phyloP scores from a whole-genome alignment of 2,329 filamentous ascomycete genomes.

The Scytalidium lignicola region DNA sequence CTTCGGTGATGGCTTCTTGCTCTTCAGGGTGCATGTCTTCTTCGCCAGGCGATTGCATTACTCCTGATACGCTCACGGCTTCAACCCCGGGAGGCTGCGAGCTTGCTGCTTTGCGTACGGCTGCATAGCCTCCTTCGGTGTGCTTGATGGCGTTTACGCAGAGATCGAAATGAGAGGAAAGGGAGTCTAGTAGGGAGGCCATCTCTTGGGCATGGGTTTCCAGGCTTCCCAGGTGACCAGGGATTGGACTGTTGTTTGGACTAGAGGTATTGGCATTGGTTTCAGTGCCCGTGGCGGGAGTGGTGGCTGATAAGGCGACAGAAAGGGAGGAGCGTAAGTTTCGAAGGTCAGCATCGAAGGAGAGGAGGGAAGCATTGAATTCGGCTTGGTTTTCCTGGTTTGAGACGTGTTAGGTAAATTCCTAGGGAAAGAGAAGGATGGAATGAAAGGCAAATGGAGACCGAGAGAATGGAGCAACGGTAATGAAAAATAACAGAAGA shows the following conservation, averaged over 20 bases:
- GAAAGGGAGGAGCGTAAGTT: slow-evolving; percentile 47
- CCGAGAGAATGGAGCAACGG: no score
- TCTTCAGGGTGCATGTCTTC: slow-evolving; percentile 30
- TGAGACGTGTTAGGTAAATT: slow-evolving; percentile 6
- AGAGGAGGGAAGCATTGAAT: slow-evolving; percentile 63
- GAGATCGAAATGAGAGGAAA: slow-evolving; percentile 86
- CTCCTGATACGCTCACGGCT: slow-evolving; percentile 59
- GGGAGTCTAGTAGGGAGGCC: slow-evolving; percentile 72
- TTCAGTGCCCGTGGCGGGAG: slow-evolving; percentile 24
- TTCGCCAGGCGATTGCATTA: slow-evolving; percentile 52
- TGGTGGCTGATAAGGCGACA: slow-evolving; percentile 20
- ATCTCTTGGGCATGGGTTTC: slow-evolving; percentile 67
- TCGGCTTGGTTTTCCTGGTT: slow-evolving; percentile 58
- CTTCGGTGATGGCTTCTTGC: slow-evolving; percentile 59
- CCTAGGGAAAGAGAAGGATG: neutral
- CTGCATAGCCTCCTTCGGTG: slow-evolving; percentile 74
- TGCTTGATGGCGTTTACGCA: slow-evolving; percentile 88
- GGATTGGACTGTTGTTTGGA: slow-evolving; percentile 32
- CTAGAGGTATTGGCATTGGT: slow-evolving; percentile 11
- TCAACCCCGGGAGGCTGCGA: slow-evolving; percentile 43
- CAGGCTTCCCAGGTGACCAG: slow-evolving; percentile 37
- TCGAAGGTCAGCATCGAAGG: slow-evolving; percentile 71
- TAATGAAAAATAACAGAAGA: no score
- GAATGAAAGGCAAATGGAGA: slow-evolving; percentile 1
- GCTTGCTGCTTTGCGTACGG: slow-evolving; percentile 63